phyloP scores from a whole-genome alignment of 495 filamentous ascomycete genomes.

The Wilcoxina mikolae region DNA sequence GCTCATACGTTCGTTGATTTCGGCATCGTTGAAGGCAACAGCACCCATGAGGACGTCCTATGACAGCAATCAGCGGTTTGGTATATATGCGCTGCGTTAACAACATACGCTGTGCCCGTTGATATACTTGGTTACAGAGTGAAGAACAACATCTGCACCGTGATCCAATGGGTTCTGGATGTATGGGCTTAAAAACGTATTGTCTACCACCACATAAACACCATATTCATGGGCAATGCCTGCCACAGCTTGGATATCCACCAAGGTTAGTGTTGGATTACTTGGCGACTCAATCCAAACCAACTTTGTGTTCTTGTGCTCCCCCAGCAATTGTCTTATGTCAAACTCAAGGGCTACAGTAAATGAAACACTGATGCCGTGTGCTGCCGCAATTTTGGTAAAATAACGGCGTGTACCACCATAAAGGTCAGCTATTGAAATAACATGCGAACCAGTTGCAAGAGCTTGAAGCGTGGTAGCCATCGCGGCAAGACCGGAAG shows the following conservation, averaged over 20 bases:
- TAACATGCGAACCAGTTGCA: conserved; percentile 78
- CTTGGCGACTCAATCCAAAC: conserved; percentile 95
- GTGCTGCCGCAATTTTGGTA: conserved; percentile 89
- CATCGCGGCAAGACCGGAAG: conserved; percentile 86
- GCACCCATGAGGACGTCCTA: conserved; percentile 96
- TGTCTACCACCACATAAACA: conserved; percentile 92
- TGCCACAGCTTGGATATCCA: conserved; percentile 77
- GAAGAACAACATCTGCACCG: conserved; percentile 95
- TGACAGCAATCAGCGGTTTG: no score
- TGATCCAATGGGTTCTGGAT: conserved; percentile 90
- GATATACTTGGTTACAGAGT: conserved; percentile 99
- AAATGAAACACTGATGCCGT: conserved; percentile 90
- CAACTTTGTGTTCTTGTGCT: conserved; percentile 63
- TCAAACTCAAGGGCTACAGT: conserved; percentile 79
- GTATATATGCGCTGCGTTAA: neutral
- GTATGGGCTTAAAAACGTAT: conserved; percentile 94
- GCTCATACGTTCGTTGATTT: conserved; percentile 55
- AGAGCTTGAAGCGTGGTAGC: conserved; percentile 86
- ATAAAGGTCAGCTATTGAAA: conserved; percentile 94
- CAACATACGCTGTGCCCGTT: conserved; percentile 70
- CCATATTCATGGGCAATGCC: conserved; percentile 71
- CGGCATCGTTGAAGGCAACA: conserved; percentile 82
- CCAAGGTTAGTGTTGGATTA: conserved; percentile 82
- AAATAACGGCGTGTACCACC: conserved; percentile 97
- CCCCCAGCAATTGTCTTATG: conserved; percentile 64